Percentiles rank a stretch among this genome's conserved stretches.
Conservation (phyloP, 768 basidiomycete genomes). For the Pisolithus microcarpus region DNA sequence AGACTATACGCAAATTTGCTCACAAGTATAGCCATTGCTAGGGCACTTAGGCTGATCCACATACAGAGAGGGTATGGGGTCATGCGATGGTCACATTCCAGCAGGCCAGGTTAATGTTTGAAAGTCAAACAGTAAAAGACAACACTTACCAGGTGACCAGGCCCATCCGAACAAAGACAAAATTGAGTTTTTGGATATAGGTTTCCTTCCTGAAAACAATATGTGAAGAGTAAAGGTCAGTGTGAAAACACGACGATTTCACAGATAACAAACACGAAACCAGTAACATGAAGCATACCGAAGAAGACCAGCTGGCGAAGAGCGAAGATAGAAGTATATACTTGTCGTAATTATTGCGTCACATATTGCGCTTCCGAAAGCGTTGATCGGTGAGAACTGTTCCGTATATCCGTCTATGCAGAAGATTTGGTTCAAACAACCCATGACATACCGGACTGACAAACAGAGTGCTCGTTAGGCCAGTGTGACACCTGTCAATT, state of each 20-base stretch:
- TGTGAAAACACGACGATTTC: too few relatives aligned
- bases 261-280: neutral
- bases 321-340: conserved; percentile 13
- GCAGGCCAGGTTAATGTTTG: too few relatives aligned
- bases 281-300: neutral
- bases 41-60: conserved; percentile 6
- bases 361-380: conserved; percentile 15
- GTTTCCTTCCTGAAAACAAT: too few relatives aligned
- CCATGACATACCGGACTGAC: neutral
- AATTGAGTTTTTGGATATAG: too few relatives aligned
- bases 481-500: neutral
- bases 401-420: neutral
- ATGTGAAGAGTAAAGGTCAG: too few relatives aligned
- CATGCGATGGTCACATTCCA: neutral
- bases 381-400: conserved; percentile 7
- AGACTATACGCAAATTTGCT: neutral
- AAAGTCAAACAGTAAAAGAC: too few relatives aligned
- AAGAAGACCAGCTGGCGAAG: conserved; percentile 1
- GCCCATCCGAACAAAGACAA: too few relatives aligned
- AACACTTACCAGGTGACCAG: too few relatives aligned
- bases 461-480: neutral
- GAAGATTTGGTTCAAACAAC: neutral
- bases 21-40: conserved; percentile 8
- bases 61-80: too few relatives aligned
- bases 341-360: conserved; percentile 14